Conservation (phyloP, 495 filamentous ascomycete genomes). For the Astrocystis sublimbata region DNA sequence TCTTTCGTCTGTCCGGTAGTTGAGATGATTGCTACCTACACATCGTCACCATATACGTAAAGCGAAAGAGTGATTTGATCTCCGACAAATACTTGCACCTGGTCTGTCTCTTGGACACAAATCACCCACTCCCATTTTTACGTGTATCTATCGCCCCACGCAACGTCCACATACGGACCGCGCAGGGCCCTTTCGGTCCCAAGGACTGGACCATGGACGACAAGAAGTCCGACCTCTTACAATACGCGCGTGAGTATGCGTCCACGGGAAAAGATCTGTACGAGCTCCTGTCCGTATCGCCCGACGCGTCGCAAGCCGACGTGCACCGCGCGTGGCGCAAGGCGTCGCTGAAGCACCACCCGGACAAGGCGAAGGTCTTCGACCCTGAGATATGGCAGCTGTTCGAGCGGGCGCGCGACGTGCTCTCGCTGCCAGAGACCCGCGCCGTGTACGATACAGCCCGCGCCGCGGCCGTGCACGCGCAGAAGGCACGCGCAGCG, state of each 20-base stretch:
- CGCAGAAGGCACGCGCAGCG: constrained; percentile 33
- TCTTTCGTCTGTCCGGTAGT: too few species aligned
- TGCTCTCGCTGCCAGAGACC: constrained; percentile 39
- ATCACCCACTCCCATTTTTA: too few species aligned
- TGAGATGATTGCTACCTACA: too few species aligned
- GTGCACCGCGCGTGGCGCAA: constrained; percentile 51
- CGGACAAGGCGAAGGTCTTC: constrained; percentile 53
- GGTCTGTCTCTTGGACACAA: too few species aligned
- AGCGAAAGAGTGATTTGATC: too few species aligned
- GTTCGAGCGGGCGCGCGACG: constrained; percentile 49
- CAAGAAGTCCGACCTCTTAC: constrained; percentile 40
- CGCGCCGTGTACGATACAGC: constrained; percentile 45
- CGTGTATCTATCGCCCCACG: background rate
- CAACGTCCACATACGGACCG: background rate
- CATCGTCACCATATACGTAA: too few species aligned
- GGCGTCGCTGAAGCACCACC: constrained; percentile 49
- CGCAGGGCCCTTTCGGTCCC: background rate
- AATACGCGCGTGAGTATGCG: constrained; percentile 45
- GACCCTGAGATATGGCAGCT: constrained; percentile 48
- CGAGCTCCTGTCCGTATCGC: constrained; percentile 43
- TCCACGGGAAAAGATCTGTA: constrained; percentile 45
- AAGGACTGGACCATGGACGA: constrained; percentile 10
- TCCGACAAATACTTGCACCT: too few species aligned
- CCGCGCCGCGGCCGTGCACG: constrained; percentile 40
- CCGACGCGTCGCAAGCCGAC: constrained; percentile 43